These are phyloP conservation scores for Diaporthe sp. DNA, from an alignment of 2,329 filamentous ascomycete species.

Conservation along the genomic window DNA sequence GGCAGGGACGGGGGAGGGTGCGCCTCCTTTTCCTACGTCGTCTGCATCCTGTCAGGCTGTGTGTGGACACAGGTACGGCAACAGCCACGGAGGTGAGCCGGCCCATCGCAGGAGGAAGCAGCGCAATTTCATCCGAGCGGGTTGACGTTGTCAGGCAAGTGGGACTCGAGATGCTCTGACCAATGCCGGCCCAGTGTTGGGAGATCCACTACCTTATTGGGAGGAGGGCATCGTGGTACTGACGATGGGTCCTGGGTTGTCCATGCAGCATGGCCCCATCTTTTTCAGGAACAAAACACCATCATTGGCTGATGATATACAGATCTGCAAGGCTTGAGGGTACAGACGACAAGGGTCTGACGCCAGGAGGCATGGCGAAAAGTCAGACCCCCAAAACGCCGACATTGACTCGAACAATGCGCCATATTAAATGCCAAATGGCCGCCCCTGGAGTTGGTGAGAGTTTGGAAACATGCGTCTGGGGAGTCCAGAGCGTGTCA, in stretches of 20 bases:
- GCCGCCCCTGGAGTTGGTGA: not conserved
- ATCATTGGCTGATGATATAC: not conserved
- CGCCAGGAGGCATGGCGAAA: slow-evolving; percentile 14
- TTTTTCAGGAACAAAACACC: slow-evolving; percentile 17
- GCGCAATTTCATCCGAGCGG: slow-evolving; percentile 32
- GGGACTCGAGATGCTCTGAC: slow-evolving; percentile 14
- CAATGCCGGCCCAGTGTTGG: not conserved
- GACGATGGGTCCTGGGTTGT: not conserved
- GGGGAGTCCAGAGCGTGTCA: slow-evolving; percentile 1
- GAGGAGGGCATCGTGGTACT: slow-evolving; percentile 13
- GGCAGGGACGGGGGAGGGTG: slow-evolving; percentile 9
- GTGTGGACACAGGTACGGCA: not conserved
- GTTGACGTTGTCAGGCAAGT: slow-evolving; percentile 33
- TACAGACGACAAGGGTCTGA: slow-evolving; percentile 6
- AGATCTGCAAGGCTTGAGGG: slow-evolving; percentile 22
- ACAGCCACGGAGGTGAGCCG: slow-evolving; percentile 15
- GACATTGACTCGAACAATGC: slow-evolving; percentile 24
- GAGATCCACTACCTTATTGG: slow-evolving; percentile 15
- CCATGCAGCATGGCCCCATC: slow-evolving; percentile 3
- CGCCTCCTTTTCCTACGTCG: slow-evolving; percentile 28
- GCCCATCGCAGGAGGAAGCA: slow-evolving; percentile 20
- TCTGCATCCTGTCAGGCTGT: not conserved
- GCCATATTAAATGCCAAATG: slow-evolving; percentile 3
- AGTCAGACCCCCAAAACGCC: slow-evolving; percentile 17
- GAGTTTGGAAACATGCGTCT: slow-evolving; percentile 1